Conservation (phyloP, 768 basidiomycete genomes). For the Mycena rebaudengoi region DNA sequence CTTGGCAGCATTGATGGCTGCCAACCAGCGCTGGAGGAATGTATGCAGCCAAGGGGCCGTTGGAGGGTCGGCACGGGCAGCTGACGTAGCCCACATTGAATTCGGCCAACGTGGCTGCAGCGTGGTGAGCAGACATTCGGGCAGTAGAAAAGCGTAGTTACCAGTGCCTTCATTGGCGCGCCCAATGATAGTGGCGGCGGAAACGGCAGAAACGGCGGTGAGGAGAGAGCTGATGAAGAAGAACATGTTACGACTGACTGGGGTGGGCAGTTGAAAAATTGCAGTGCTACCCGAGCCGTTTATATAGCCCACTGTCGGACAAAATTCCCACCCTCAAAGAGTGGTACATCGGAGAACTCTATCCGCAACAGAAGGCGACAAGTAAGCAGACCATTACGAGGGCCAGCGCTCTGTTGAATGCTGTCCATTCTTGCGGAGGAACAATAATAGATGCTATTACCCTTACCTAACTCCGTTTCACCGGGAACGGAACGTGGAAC, state of each 20-base stretch:
- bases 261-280: background rate
- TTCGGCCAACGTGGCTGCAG: constrained; percentile 5
- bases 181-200: background rate
- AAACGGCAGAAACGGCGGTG: background rate
- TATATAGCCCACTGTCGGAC: background rate
- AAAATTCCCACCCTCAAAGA: background rate
- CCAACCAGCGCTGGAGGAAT: constrained; percentile 3
- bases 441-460: background rate
- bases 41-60: constrained; percentile 4
- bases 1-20: background rate
- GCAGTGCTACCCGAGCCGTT: background rate
- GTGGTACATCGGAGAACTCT: background rate
- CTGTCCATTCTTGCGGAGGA: background rate
- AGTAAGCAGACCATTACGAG: background rate
- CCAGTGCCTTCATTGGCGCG: background rate
- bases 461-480: background rate
- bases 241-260: background rate
- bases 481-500: background rate
- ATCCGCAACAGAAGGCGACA: background rate
- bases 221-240: background rate
- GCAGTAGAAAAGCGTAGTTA: constrained; percentile 3
- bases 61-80: background rate
- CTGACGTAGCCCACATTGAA: constrained; percentile 2
- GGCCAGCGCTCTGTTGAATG: background rate
- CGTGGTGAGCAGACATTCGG: background rate